Evolutionary conservation across 768 basidiomycete genomes (phyloP), one percentile per base, ranked within the genome.

Genomic region (Infundibulicybe gibba): DNA sequence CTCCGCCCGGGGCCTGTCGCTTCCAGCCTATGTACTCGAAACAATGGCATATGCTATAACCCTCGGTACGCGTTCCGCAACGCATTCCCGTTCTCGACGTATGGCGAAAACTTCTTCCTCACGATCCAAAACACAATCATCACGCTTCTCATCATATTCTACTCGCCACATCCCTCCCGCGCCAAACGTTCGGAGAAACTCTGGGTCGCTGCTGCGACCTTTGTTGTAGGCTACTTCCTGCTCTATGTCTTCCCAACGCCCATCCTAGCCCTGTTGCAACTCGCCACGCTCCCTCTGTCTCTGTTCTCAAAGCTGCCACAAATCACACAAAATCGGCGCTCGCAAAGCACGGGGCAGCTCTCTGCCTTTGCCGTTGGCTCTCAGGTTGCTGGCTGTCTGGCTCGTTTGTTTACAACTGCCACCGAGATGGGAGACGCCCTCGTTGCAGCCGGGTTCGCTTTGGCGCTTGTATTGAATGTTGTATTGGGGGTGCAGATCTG

Each of bases 61-160:
- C 0, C 78, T 94, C 20, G 82, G 83, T 99, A 98, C 67, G 87
- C 94, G 2, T 81, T 80, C 56, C 76, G 92, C 17, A 87, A 91
- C 59, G 64, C 72, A 17, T 97, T 94, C 66, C 93, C 97, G 0
- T 97, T 97, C 74, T 92, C 90, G 15, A 97, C 97, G 0, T 99
- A 97, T 50, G 97, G 97, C 59, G 97, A 99, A 67, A 97, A 95
- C 72, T 63, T 94, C 47, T 97, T 97, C 80, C 77, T 98, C 41
- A 84, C 90, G 25, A 59, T 93, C 49, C 93, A 95, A 66, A 93
- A 95, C 70, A 72, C 86, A 55, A 50, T 89, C 68, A 92, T 97
- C 62, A 92, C 91, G 13, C 75, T 93, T 58, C 81, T 94, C 55
- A 95, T 95, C 65, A 76, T 94, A 42, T 69, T 70, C 63, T 85